phyloP scores from a whole-genome alignment of 805 yeast genomes.

The Lachancea nothofagi region DNA sequence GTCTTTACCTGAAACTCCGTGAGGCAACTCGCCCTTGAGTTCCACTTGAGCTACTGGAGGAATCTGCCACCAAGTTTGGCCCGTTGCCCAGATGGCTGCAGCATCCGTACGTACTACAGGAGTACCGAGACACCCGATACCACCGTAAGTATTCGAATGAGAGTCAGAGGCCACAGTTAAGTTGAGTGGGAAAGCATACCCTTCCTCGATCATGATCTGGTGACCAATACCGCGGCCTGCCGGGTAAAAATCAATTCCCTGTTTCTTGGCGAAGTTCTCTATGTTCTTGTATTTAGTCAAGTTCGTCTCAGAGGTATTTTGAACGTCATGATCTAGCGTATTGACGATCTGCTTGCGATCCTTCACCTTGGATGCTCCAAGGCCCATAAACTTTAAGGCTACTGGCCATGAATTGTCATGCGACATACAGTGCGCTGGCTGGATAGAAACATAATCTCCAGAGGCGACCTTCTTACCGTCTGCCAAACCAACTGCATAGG shows the following conservation, averaged over 20 bases:
- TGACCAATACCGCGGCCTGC: constrained; percentile 99
- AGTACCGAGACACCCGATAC: constrained; percentile 91
- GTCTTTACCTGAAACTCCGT: constrained; percentile 93
- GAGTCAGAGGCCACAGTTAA: constrained; percentile 96
- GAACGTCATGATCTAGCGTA: constrained; percentile 97
- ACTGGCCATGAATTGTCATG: constrained; percentile 99
- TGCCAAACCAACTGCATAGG: constrained; percentile 81
- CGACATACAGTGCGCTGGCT: constrained; percentile 97
- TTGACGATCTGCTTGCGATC: constrained; percentile 90
- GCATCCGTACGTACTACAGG: constrained; percentile 99
- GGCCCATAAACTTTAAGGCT: constrained; percentile 90
- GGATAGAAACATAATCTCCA: constrained; percentile 93
- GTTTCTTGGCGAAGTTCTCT: constrained; percentile 80
- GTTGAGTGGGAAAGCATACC: constrained; percentile 92
- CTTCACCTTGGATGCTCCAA: constrained; percentile 80
- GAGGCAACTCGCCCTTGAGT: constrained; percentile 71
- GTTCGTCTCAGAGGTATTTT: constrained; percentile 85
- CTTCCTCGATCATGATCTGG: constrained; percentile 98
- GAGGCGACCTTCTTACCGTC: constrained; percentile 68
- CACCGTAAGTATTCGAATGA: constrained; percentile 97
- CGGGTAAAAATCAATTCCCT: constrained; percentile 94
- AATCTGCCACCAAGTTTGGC: constrained; percentile 99
- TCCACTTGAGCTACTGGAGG: constrained; percentile 97
- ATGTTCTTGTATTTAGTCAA: constrained; percentile 82
- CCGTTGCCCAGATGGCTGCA: constrained; percentile 99